Evolutionary conservation across 208 protist genomes (phyloP).

Genomic region (Crithidia mellificae): DNA sequence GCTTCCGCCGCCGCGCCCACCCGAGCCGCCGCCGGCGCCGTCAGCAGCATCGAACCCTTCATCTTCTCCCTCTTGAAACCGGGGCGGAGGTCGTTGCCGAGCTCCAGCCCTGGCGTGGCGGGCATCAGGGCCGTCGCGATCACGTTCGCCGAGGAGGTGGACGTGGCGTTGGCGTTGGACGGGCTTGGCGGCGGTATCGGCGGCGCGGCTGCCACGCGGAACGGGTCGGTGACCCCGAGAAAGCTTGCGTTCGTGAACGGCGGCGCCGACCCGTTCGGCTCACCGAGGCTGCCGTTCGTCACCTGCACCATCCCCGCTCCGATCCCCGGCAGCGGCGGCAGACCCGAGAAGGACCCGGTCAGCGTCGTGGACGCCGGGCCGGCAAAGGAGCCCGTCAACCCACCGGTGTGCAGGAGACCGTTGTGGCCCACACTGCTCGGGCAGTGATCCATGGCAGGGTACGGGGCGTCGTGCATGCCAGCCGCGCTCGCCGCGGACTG

Average conservation of each 20-base stretch:
- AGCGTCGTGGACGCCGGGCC: constrained; percentile 15
- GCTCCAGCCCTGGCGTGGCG: constrained; percentile 7
- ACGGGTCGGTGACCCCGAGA: constrained; percentile 9
- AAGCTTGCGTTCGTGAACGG: constrained; percentile 14
- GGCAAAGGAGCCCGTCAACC: constrained; percentile 2
- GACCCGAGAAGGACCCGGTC: not conserved
- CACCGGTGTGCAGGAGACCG: not conserved
- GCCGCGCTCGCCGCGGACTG: constrained; percentile 2
- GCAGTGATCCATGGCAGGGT: not conserved
- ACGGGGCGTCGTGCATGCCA: not conserved
- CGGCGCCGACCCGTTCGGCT: not conserved
- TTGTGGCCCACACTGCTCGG: not conserved
- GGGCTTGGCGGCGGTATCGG: not conserved
- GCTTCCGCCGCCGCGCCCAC: constrained; percentile 10
- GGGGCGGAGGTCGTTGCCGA: not conserved
- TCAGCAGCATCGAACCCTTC: constrained; percentile 41
- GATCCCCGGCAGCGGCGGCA: constrained; percentile 1
- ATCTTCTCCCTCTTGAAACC: constrained; percentile 18
- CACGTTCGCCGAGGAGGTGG: constrained; percentile 8
- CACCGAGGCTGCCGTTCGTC: not conserved
- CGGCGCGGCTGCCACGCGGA: not conserved
- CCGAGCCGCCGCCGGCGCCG: constrained; percentile 24
- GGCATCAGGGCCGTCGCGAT: constrained; percentile 12
- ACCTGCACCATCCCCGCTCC: constrained; percentile 1
- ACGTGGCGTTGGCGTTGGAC: not conserved